phyloP scores from a whole-genome alignment of 345 rosid genomes.

The Raphanus sativus region DNA sequence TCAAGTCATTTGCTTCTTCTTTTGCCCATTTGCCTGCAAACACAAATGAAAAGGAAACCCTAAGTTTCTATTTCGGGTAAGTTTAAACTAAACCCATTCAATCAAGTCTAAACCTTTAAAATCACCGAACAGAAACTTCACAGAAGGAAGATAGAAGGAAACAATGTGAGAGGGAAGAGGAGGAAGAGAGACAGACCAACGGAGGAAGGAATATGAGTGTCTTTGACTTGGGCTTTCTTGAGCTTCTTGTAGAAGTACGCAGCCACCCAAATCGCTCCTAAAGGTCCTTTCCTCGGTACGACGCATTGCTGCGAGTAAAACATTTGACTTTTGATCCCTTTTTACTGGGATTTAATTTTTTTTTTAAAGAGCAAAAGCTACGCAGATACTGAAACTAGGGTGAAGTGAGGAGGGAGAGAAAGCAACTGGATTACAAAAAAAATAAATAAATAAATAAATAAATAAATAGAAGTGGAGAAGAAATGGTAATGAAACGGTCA shows the following conservation, averaged over 20 bases:
- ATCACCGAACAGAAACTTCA: not conserved
- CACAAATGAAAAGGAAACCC: constrained; percentile 11
- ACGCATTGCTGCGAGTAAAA: constrained; percentile 54
- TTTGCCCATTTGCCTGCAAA: not conserved
- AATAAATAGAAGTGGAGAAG: not conserved
- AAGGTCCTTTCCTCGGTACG: constrained; percentile 62
- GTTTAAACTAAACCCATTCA: not conserved
- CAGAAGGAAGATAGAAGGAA: not conserved
- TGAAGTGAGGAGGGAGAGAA: constrained; percentile 25
- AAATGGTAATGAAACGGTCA: constrained; percentile 36
- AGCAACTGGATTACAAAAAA: not conserved
- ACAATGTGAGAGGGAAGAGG: not conserved
- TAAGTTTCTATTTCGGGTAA: constrained; percentile 12
- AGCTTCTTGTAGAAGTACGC: constrained; percentile 80
- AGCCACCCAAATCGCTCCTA: constrained; percentile 77
- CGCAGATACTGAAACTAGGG: constrained; percentile 6
- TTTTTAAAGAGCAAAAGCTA: constrained; percentile 4
- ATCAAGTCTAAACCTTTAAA: constrained; percentile 16
- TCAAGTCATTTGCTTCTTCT: not conserved
- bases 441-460: not conserved
- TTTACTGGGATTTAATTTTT: not conserved
- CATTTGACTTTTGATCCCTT: constrained; percentile 39
- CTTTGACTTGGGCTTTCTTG: constrained; percentile 64
- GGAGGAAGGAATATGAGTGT: constrained; percentile 65
- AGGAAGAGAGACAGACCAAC: constrained; percentile 60